Evolutionary conservation across 345 rosid species (phyloP), one percentile per base, ranked within the genome.

Genomic region (Eucalyptus regnans): DNA sequence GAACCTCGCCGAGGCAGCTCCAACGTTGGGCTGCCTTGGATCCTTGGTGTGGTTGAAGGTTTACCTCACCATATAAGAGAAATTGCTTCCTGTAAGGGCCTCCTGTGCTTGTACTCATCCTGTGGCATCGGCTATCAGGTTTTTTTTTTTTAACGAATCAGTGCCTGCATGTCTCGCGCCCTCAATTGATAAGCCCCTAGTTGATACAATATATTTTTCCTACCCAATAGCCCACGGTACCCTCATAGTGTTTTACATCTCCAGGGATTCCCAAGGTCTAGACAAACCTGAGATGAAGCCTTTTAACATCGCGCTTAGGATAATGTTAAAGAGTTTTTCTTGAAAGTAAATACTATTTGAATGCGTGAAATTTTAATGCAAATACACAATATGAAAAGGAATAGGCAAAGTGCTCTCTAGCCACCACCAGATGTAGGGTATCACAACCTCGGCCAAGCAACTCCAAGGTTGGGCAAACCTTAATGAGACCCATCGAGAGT

Each of bases 131-230:
- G 56, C 2, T 52, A 52, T 52, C 4, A 1, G 2, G 56, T 7
- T 17, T 52, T 0, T 52, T 52, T 52, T 52, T 50, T 52, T 52
- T 18, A 52, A 52, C 8, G 0, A 18, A 52, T 52, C 0, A 0
- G 0, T 52, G 3, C 0, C 23, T 0, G 9, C 4, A 51, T 51
- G 0, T 51, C 22, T 17, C 22, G 4, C 0, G 2, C 1, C 1
- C 10, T 9, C 7, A 18, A 52, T 52, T 52, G 1, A 52, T 52
- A 3, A 0, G 37, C 1, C 1, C 10, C 23, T 18, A 18, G 18
- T 52, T 52, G 1, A 52, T 52, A 3, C 0, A 0, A 1, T 18
- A 52, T 52, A 52, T 52, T 1, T 52, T 52, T 52, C 9, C 7
- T 52, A 52, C 1, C 2, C 4, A 18, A 0, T 52, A 9, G 2